Base-by-base conservation (phyloP, 2,329 filamentous ascomycete genomes). In the Neonectria faginata region DNA sequence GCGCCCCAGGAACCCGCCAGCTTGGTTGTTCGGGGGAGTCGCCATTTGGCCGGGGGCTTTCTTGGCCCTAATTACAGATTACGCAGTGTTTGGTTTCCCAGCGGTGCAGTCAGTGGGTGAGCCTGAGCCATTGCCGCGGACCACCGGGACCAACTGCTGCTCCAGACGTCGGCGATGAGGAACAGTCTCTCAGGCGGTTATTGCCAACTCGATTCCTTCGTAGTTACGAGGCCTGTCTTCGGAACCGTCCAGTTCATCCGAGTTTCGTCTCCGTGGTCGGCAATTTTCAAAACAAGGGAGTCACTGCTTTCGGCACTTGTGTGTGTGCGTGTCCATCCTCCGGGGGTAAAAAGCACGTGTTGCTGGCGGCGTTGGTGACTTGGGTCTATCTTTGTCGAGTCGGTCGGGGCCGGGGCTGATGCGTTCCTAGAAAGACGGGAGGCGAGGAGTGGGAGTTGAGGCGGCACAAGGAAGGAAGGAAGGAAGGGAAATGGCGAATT, bases 41-140 rank as follows among this genome's bases (percentile, higher is more conserved):
- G 71, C 71, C 69, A 65, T 73, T 73, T 56, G 68, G 52, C 71
- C 69, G 71, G 71, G 68, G 67, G 44, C 45, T 55, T 39, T 36
- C 18, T 29, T 64, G 60, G 52, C 44, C 36, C 39, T 29, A 20
- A 20, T 31, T 29, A n/a, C 56, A 16, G 16, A 20, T 31, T 29
- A n/a, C 56, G 20, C 44, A 41, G 29, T 31, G 10, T 31, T 31
- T 31, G 29, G 29, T 31, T 31, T 31, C 29, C 29, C 29, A 25
- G 25, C 25, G 25, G 29, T 29, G 29, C 9, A 29, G 29, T 29
- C 5, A 39, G 36, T 39, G 14, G 56, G 41, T 42, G 39, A 25
- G n/a, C 9, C 8, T 29, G 29, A 29, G 60, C 48, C 31, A 68
- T 66, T 69, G 64, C 67, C 70, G 73, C 70, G 70, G 70, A 47